phyloP scores from a whole-genome alignment of 1,139 yeast species.

The Hyphopichia pseudoburtonii region DNA sequence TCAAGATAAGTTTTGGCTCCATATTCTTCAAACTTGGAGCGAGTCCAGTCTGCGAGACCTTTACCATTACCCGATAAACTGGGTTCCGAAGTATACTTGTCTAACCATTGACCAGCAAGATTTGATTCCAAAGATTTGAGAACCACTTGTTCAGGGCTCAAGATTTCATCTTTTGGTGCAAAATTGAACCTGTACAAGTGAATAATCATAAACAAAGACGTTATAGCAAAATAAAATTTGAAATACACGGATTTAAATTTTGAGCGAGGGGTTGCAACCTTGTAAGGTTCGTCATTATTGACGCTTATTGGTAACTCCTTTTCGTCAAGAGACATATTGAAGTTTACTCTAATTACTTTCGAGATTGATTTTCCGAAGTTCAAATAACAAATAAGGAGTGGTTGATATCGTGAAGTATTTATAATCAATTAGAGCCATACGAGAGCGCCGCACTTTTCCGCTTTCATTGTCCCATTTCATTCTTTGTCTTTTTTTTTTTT shows the following conservation, averaged over 20 bases:
- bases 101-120: constrained; percentile 53
- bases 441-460: no score
- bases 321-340: no score
- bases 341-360: no score
- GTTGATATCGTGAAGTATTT: no score
- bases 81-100: constrained; percentile 55
- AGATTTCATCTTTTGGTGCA: neutral
- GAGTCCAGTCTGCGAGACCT: constrained; percentile 66
- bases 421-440: no score
- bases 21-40: constrained; percentile 57
- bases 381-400: no score
- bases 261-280: no score
- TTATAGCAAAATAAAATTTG: neutral
- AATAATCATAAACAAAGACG: no score
- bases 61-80: constrained; percentile 75
- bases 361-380: no score
- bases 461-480: neutral
- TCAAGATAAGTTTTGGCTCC: constrained; percentile 57
- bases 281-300: no score
- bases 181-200: neutral
- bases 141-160: constrained; percentile 16
- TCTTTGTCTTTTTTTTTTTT: neutral
- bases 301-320: no score
- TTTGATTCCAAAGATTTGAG: constrained; percentile 46
- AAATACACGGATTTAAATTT: no score